Base-by-base conservation (phyloP, 352 stramenopile genomes). In the Blastocystis sp. region DNA sequence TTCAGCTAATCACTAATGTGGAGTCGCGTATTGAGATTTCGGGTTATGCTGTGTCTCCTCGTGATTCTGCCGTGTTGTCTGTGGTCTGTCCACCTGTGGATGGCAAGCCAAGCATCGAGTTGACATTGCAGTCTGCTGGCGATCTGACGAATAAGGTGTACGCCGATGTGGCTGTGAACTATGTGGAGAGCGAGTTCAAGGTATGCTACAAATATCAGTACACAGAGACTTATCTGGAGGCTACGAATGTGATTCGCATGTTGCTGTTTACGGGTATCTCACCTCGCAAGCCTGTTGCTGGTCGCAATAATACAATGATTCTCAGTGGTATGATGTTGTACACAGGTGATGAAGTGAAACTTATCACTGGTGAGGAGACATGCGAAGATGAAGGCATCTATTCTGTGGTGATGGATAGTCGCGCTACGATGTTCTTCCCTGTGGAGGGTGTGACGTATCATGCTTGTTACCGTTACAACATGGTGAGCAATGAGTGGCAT, bases 391-490 rank as follows among this genome's bases (percentile, higher is more conserved):
- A 64, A 27, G 73, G 73, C 27, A n/a, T 68, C 6, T 35, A 66
- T 54, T 54, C 73, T n/a, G 22, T 66, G 51, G 73, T 84, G 73
- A 48, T 54, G 30, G 73, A 84, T 42, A 44, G n/a, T 35, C 73
- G 73, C 24, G 73, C 53, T 53, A 0, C n/a, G 27, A 15, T 84
- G n/a, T 68, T 56, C 51, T 53, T 84, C 48, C 22, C 1, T 11
- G 44, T 15, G 19, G 73, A 53, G 27, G 40, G 53, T 57, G 30
- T 44, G 73, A 11, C 27, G 9, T 84, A 84, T 57, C 30, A 84
- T 42, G 73, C 44, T 27, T 84, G 73, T 57, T 84, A 84, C 33
- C 30, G 37, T 22, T 84, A 84, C 73, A 35, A 84, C 73, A 64
- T 66, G 13, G 42, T 84, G 44, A 68, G 56, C 51, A 57, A 84